These are phyloP conservation scores for Paramecium pentaurelia DNA, from an alignment of 73 alveolate species.

Conservation along the genomic window DNA sequence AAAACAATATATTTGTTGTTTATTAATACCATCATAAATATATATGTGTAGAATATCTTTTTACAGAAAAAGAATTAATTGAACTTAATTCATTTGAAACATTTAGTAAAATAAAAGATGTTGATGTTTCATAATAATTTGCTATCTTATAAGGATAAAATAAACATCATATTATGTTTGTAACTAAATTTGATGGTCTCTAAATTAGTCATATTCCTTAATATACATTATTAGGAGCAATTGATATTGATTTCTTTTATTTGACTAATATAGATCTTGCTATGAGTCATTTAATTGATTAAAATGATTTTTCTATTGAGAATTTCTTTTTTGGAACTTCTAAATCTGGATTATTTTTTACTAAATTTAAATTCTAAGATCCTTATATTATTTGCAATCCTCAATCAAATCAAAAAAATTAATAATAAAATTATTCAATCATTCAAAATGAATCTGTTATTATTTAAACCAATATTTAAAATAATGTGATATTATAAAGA, in stretches of 20 bases:
- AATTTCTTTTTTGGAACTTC: conserved; percentile 1
- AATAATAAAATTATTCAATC: background rate
- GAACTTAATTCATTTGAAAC: background rate
- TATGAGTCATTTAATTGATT: background rate
- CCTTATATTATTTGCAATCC: background rate
- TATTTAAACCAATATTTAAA: background rate
- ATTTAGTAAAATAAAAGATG: conserved; percentile 15
- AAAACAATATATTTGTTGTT: background rate
- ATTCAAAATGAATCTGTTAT: background rate
- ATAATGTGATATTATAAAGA: background rate
- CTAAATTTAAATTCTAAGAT: background rate
- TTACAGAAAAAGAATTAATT: background rate
- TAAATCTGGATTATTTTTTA: background rate
- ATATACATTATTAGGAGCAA: background rate
- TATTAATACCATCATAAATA: background rate
- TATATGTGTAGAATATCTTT: background rate
- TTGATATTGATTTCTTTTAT: background rate
- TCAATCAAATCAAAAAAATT: background rate
- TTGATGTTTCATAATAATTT: conserved; percentile 1
- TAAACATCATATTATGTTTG: background rate
- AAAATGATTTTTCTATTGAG: background rate
- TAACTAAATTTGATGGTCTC: background rate
- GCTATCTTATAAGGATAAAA: conserved; percentile 7
- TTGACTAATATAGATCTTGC: background rate
- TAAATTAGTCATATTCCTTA: background rate